Base-by-base conservation (phyloP, 192 early-diverging fungal genomes). In the Phycomyces nitens region DNA sequence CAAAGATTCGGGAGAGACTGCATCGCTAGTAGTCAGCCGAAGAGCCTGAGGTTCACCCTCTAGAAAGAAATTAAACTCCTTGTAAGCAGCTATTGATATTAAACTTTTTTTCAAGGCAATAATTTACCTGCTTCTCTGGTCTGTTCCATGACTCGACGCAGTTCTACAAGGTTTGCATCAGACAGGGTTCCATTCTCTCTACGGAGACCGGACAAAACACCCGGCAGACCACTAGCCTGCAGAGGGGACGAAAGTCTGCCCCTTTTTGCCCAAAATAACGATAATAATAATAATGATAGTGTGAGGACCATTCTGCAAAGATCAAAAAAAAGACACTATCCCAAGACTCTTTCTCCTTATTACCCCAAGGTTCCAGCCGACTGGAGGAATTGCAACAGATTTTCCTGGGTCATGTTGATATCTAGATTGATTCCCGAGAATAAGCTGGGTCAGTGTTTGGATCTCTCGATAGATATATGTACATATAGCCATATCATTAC, bases 1-100 rank as follows among this genome's bases (percentile, higher is more conserved):
- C 4, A 82, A 63, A 10, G 77, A 62, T 18, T 68, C 66, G 29
- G 76, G 71, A 0, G 69, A 78, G 10, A 80, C 58, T 11, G 81
- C 73, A 24, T 66, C 38, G 6, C 43, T 41, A 16, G 51, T 27
- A 34, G 0, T 43, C 15, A 24, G 21, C 14, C 15, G 15, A 11
- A 18, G 44, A 3, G 44, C 12, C 18, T 39, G 43, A 22, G 56
- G 10, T 27, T 49, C 18, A 9, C 16, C 49, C 26, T 58, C 58
- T 49, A n/a, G n/a, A n/a, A n/a, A n/a, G n/a, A n/a, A n/a, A n/a
- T n/a, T n/a, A n/a, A n/a, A n/a, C n/a, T n/a, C n/a, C n/a, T n/a
- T n/a, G n/a, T n/a, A n/a, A n/a, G n/a, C n/a, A n/a, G n/a, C n/a
- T n/a, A n/a, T n/a, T n/a, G n/a, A n/a, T n/a, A n/a, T n/a, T n/a